phyloP scores from a whole-genome alignment of 345 rosid species.

The Brassica carinata region DNA sequence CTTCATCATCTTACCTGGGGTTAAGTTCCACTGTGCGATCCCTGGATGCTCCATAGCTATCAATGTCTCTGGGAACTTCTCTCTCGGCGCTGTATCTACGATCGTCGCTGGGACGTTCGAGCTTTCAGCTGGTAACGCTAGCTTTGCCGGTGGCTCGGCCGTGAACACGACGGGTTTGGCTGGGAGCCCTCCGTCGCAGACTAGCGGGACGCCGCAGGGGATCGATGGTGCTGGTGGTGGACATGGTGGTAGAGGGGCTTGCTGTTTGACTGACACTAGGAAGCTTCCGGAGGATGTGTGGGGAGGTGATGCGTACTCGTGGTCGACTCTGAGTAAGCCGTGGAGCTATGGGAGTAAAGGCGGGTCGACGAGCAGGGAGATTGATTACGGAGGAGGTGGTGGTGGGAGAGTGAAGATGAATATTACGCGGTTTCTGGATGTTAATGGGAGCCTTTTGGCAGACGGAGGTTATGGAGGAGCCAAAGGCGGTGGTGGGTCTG shows the following conservation, averaged over 20 bases:
- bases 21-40: slow-evolving; percentile 64
- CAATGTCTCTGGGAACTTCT: slow-evolving; percentile 79
- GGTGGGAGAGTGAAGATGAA: slow-evolving; percentile 77
- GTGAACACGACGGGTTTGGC: slow-evolving; percentile 87
- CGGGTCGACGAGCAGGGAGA: slow-evolving; percentile 80
- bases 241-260: slow-evolving; percentile 97
- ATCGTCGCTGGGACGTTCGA: slow-evolving; percentile 72
- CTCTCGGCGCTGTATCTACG: slow-evolving; percentile 63
- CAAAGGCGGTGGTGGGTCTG: slow-evolving; percentile 97
- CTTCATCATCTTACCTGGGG: slow-evolving; percentile 71
- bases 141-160: slow-evolving; percentile 58
- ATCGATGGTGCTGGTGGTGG: slow-evolving; percentile 95
- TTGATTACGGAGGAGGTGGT: slow-evolving; percentile 89
- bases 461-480: slow-evolving; percentile 85
- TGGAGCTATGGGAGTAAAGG: slow-evolving; percentile 90
- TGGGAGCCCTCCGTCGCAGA: slow-evolving; percentile 86
- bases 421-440: slow-evolving; percentile 50
- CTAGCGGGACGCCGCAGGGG: slow-evolving; percentile 95
- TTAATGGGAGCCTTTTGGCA: slow-evolving; percentile 75
- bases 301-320: slow-evolving; percentile 99
- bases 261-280: slow-evolving; percentile 62
- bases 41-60: slow-evolving; percentile 73
- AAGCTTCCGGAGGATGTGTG: slow-evolving; percentile 94
- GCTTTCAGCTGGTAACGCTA: slow-evolving; percentile 68
- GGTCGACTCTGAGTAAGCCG: slow-evolving; percentile 77